Evolutionary conservation across 2,329 filamentous ascomycete species (phyloP).

Genomic region (Fusarium sp.): DNA sequence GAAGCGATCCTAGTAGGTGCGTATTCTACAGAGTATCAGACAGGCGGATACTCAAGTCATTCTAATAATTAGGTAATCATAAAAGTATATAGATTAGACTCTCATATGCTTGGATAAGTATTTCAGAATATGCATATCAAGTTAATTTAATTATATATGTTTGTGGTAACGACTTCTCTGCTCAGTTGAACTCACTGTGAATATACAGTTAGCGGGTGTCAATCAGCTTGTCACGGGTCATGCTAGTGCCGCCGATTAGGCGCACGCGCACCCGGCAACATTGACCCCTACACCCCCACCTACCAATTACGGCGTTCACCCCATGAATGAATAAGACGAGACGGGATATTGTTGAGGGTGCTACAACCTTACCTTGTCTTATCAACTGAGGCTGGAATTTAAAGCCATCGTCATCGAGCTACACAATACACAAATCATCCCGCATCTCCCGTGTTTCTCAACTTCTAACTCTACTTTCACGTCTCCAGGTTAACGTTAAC

Average conservation of each 20-base stretch:
- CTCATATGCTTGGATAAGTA: too few relatives aligned
- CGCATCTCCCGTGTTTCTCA: constrained; percentile 12
- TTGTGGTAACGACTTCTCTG: too few relatives aligned
- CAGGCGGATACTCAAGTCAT: too few relatives aligned
- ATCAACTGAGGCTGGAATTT: constrained; percentile 26
- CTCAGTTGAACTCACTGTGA: neutral
- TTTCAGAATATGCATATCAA: too few relatives aligned
- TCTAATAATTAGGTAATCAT: neutral
- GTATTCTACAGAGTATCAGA: neutral
- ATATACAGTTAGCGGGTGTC: constrained; percentile 11
- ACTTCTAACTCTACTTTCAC: too few relatives aligned
- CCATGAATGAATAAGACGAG: neutral
- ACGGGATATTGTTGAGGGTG: constrained; percentile 10
- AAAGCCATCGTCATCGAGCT: constrained; percentile 42
- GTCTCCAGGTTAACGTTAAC: neutral
- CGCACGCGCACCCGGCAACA: constrained; percentile 18
- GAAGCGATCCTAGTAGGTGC: constrained; percentile 9
- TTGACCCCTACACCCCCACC: constrained; percentile 35
- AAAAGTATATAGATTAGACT: too few relatives aligned
- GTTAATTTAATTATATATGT: too few relatives aligned
- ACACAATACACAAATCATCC: constrained; percentile 7
- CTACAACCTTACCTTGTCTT: neutral
- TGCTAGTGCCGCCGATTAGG: constrained; percentile 5
- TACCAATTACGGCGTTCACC: constrained; percentile 21
- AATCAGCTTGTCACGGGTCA: constrained; percentile 27